Conservation (phyloP, 1,284 basidiomycete species). For the Stereum hirsutum region DNA sequence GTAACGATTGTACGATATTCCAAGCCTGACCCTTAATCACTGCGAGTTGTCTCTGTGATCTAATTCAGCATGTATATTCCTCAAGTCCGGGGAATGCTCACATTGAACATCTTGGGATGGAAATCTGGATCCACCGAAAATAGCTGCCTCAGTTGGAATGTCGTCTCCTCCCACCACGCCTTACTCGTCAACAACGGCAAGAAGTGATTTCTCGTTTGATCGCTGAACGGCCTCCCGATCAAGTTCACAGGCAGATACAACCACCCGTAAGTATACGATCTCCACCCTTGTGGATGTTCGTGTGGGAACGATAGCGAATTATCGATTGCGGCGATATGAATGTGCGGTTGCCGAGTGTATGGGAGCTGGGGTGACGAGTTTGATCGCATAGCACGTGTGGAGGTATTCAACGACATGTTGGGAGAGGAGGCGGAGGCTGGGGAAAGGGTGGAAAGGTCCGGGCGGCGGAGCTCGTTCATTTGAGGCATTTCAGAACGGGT, state of each 20-base stretch:
- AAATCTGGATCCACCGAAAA: constrained; percentile 81
- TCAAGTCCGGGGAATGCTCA: constrained; percentile 21
- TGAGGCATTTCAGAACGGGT: constrained; percentile 60
- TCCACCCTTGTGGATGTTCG: constrained; percentile 84
- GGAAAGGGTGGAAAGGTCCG: background rate
- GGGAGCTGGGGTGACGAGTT: constrained; percentile 9
- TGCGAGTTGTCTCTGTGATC: constrained; percentile 66
- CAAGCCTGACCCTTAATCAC: constrained; percentile 90
- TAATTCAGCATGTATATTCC: background rate
- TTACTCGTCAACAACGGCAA: constrained; percentile 76
- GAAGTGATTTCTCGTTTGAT: constrained; percentile 75
- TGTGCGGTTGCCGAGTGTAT: constrained; percentile 32
- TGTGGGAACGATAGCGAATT: constrained; percentile 90
- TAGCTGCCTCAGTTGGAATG: constrained; percentile 64
- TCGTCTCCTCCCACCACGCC: constrained; percentile 87
- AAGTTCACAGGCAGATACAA: constrained; percentile 80
- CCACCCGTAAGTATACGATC: constrained; percentile 90
- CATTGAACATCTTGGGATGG: constrained; percentile 78
- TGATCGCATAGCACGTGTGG: constrained; percentile 2
- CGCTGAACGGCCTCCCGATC: constrained; percentile 79
- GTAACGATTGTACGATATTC: constrained; percentile 81
- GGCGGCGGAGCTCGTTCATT: constrained; percentile 54
- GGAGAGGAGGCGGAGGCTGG: constrained; percentile 25
- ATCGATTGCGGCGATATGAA: constrained; percentile 87
- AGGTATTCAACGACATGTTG: constrained; percentile 23